phyloP scores from a whole-genome alignment of 768 basidiomycete genomes.

The Fomitopsis serialis region DNA sequence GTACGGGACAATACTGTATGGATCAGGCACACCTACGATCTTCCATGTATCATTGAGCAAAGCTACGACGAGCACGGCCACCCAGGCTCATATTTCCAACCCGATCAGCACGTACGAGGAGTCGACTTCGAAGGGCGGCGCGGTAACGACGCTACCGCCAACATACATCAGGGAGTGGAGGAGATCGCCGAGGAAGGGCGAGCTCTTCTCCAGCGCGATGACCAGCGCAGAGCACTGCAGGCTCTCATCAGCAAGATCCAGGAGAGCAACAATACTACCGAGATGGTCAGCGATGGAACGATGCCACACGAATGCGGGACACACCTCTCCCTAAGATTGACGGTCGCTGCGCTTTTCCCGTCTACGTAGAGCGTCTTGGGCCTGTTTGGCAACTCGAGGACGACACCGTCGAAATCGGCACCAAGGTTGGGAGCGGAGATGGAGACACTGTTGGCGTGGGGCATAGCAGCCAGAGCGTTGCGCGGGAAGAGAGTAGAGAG shows the following conservation, averaged over 20 bases:
- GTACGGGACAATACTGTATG: too few relatives aligned
- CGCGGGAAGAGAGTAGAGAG: conserved; percentile 75
- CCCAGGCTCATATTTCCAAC: conserved; percentile 57
- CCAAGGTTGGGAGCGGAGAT: conserved; percentile 68
- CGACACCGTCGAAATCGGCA: conserved; percentile 69
- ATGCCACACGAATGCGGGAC: not conserved
- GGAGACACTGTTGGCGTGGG: conserved; percentile 70
- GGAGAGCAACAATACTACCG: conserved; percentile 71
- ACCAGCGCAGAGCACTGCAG: conserved; percentile 73
- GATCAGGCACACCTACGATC: too few relatives aligned
- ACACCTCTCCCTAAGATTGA: conserved; percentile 81
- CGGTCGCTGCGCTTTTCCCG: conserved; percentile 73
- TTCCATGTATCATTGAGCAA: not conserved
- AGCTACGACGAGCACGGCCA: not conserved
- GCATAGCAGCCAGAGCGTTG: conserved; percentile 59
- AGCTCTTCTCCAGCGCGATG: conserved; percentile 73
- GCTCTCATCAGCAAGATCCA: conserved; percentile 85
- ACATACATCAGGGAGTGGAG: conserved; percentile 92
- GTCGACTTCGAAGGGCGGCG: conserved; percentile 71
- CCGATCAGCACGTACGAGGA: conserved; percentile 81
- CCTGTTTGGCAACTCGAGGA: conserved; percentile 66
- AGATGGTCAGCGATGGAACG: too few relatives aligned
- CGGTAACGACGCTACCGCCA: conserved; percentile 80
- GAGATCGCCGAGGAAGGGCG: conserved; percentile 63
- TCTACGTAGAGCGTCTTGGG: conserved; percentile 80